These are phyloP conservation scores for Agapanthus africanus DNA, from an alignment of 106 monocot species.

Conservation along the genomic window DNA sequence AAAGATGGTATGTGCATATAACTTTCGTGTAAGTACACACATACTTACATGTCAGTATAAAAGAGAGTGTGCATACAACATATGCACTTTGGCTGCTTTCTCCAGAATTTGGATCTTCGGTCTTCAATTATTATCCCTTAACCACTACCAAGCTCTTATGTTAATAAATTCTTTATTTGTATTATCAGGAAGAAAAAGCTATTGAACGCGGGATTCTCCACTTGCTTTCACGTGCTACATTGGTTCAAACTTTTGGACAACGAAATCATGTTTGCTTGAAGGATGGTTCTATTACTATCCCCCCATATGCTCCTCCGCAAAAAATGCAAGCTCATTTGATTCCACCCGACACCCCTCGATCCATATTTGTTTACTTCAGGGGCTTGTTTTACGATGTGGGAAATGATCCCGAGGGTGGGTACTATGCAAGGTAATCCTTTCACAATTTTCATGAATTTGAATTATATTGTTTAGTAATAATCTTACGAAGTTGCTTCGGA, in stretches of 20 bases:
- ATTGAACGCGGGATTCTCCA: constrained; percentile 55
- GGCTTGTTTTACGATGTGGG: constrained; percentile 61
- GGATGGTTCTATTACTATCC: constrained; percentile 61
- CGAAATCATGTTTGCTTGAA: constrained; percentile 61
- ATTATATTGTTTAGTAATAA: not conserved
- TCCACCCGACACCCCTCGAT: constrained; percentile 51
- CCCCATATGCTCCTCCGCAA: constrained; percentile 70
- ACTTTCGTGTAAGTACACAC: no score
- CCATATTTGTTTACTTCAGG: constrained; percentile 64
- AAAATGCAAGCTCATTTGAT: constrained; percentile 69
- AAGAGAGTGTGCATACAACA: no score
- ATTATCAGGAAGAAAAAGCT: constrained; percentile 49
- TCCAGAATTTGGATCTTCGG: no score
- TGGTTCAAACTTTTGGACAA: constrained; percentile 68
- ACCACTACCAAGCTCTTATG: no score
- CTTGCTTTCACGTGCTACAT: constrained; percentile 43
- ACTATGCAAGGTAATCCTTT: constrained; percentile 54
- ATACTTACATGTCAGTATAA: no score
- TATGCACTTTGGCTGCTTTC: no score
- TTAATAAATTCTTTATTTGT: not conserved
- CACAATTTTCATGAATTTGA: not conserved
- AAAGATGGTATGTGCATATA: no score
- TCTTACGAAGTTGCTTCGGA: not conserved
- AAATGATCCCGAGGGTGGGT: constrained; percentile 64
- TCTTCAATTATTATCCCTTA: no score